phyloP scores from a whole-genome alignment of 192 early-diverging fungal genomes.

The Piromyces sp. region DNA sequence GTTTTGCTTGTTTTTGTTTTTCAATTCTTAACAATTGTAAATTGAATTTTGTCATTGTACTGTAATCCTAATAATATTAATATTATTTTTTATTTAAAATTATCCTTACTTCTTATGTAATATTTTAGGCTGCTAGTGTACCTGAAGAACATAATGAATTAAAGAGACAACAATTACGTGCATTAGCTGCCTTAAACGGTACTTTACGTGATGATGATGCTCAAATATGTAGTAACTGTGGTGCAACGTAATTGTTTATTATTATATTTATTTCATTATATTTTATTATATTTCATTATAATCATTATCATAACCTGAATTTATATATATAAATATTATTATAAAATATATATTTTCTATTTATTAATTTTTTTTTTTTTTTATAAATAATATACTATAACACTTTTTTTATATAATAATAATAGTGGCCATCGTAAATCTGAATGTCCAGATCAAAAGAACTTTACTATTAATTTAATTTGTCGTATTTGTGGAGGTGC shows the following conservation, averaged over 20 bases:
- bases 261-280: no score
- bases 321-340: no score
- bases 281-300: no score
- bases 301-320: no score
- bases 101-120: neutral
- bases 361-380: no score
- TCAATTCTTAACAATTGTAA: no score
- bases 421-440: slow-evolving; percentile 56
- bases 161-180: slow-evolving; percentile 84
- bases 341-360: no score
- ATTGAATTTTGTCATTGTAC: no score
- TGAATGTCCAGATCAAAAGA: slow-evolving; percentile 76
- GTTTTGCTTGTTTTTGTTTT: no score
- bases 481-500: slow-evolving; percentile 78
- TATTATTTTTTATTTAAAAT: neutral
- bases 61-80: no score
- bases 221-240: slow-evolving; percentile 88
- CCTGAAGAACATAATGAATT: slow-evolving; percentile 92
- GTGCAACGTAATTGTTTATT: slow-evolving; percentile 24
- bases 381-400: no score
- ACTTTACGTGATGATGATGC: slow-evolving; percentile 90
- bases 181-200: slow-evolving; percentile 87
- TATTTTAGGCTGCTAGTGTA: slow-evolving; percentile 52
- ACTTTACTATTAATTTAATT: slow-evolving; percentile 66
- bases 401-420: no score